phyloP scores from a whole-genome alignment of 805 yeast species.

The Spathaspora boniae region DNA sequence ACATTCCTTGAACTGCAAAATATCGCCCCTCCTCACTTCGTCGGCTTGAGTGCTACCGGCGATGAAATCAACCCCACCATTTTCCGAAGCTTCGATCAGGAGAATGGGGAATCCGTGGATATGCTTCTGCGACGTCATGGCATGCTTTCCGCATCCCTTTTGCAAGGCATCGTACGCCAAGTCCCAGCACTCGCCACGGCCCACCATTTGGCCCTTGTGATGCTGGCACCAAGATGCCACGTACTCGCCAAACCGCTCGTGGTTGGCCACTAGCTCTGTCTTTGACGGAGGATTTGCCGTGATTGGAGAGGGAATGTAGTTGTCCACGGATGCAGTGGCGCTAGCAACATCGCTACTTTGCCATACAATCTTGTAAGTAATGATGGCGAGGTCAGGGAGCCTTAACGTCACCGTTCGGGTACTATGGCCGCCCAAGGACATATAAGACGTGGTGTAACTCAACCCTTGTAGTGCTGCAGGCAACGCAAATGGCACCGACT shows the following conservation, averaged over 20 bases:
- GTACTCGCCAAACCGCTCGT: slow-evolving; percentile 45
- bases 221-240: slow-evolving; percentile 55
- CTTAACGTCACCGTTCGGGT: slow-evolving; percentile 33
- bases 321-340: slow-evolving; percentile 26
- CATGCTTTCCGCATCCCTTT: slow-evolving; percentile 56
- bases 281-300: slow-evolving; percentile 23
- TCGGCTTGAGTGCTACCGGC: slow-evolving; percentile 26
- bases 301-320: slow-evolving; percentile 44
- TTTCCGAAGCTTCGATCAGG: slow-evolving; percentile 20
- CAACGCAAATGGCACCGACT: slow-evolving; percentile 19
- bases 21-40: slow-evolving; percentile 51
- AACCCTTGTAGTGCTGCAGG: slow-evolving; percentile 39
- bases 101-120: slow-evolving; percentile 47
- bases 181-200: slow-evolving; percentile 62
- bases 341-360: slow-evolving; percentile 16
- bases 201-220: slow-evolving; percentile 45
- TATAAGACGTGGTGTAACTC: slow-evolving; percentile 24
- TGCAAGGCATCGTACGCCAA: slow-evolving; percentile 51
- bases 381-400: slow-evolving; percentile 40
- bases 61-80: slow-evolving; percentile 14
- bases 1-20: slow-evolving; percentile 45
- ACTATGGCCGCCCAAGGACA: slow-evolving; percentile 9
- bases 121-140: slow-evolving; percentile 47
- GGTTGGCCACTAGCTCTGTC: slow-evolving; percentile 29
- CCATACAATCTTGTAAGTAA: slow-evolving; percentile 40